Conservation (phyloP, 139 green algal genomes). For the Haematococcus lacustris region DNA sequence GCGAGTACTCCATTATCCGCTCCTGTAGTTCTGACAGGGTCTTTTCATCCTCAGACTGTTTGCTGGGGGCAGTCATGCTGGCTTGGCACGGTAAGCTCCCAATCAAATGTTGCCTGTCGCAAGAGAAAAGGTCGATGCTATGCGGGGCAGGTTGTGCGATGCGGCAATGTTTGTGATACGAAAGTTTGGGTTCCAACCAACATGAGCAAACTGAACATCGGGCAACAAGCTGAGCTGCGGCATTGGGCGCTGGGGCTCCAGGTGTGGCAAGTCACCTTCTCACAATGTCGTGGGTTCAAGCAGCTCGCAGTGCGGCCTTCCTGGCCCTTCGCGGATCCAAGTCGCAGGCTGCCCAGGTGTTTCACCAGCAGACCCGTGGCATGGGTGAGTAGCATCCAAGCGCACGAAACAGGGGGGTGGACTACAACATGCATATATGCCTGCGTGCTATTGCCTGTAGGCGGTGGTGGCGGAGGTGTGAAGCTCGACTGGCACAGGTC, state of each 20-base stretch:
- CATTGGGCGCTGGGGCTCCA: not conserved
- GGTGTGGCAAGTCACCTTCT: not conserved
- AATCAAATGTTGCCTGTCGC: not conserved
- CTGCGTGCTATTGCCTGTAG: not conserved
- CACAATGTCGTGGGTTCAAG: not conserved
- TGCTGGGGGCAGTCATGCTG: not conserved
- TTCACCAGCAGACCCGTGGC: not conserved
- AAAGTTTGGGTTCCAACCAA: not conserved
- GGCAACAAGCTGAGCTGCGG: conserved; percentile 2
- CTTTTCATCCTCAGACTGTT: conserved; percentile 12
- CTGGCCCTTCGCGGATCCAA: not conserved
- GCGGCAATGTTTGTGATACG: not conserved
- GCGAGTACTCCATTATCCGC: conserved; percentile 9
- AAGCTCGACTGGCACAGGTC: conserved; percentile 9
- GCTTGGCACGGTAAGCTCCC: not conserved
- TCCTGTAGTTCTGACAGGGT: conserved; percentile 17
- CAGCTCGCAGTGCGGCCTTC: not conserved
- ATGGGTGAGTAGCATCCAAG: conserved; percentile 1
- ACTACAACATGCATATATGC: not conserved
- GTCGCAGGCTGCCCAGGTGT: not conserved
- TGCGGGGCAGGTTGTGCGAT: not conserved
- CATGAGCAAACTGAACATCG: conserved; percentile 7
- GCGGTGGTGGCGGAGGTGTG: conserved; percentile 15
- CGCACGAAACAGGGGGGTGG: too few relatives aligned
- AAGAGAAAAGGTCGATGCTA: not conserved